Base-by-base conservation (phyloP, 306 rosid genomes). In the Abrus precatorius region DNA sequence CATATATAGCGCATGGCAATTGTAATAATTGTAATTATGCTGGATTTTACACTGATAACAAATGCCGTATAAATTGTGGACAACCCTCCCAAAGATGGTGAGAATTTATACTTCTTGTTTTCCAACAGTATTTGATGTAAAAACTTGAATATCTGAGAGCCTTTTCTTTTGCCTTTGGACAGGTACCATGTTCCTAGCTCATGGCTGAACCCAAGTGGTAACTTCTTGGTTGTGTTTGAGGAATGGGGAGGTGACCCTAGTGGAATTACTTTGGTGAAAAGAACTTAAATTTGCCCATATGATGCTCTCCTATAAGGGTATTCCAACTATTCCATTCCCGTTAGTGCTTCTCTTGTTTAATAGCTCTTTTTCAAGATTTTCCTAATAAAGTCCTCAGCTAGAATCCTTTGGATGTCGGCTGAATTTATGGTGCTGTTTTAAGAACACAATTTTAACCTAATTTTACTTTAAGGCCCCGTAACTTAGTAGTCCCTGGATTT, bases 141-240 rank as follows among this genome's bases (percentile, higher is more conserved):
- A n/a, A 47, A 52, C 33, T 20, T 13, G 32, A 29, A 69, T 2
- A 13, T 55, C 8, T 13, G 66, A 59, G 52, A 44, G 38, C 29
- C 69, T 53, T 12, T 4, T 32, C 9, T 20, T 44, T 72, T 61
- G 33, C 33, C 30, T 8, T 69, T 62, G 20, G 54, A 70, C 90
- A 96, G 99, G 99, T 96, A 93, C 74, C 99, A 96, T 54, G 90
- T 96, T 82, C 99, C 99, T 27, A 97, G 92, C 5, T 74, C 97
- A 0, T 96, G 99, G 99, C 78, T 96, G 82, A 89, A 83, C 38
- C 80, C 97, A 3, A 86, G 85, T 0, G 97, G 93, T n/a, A 96
- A 96, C 75, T 34, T 64, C 52, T 57, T 96, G 83, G 97, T 92
- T 69, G 90, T 96, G 82, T 87, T 96, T 52, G 98, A 96, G 74